These are phyloP conservation scores for Silene conica DNA, from an alignment of 148 eudicot species.

Conservation along the genomic window DNA sequence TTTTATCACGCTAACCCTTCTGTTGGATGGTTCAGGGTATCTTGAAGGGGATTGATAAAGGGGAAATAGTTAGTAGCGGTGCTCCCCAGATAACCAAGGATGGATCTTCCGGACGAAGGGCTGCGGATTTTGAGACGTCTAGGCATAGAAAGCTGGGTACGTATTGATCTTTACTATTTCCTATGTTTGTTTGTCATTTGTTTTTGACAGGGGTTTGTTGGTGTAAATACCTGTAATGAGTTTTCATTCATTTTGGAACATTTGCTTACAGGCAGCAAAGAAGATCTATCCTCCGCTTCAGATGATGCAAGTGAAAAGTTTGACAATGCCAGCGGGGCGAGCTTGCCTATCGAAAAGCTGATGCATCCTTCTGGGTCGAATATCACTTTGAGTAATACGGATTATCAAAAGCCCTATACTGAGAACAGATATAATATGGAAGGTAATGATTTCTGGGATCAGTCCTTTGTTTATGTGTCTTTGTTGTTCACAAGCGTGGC, in stretches of 20 bases:
- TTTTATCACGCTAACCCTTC: slow-evolving; percentile 19
- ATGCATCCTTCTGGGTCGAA: slow-evolving; percentile 31
- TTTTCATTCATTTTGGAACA: slow-evolving; percentile 15
- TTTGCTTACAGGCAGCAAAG: slow-evolving; percentile 56
- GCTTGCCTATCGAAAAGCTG: slow-evolving; percentile 38
- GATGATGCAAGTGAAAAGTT: slow-evolving; percentile 48
- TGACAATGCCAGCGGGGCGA: slow-evolving; percentile 39
- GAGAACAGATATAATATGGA: slow-evolving; percentile 33
- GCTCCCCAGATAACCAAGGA: slow-evolving; percentile 80
- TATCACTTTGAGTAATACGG: slow-evolving; percentile 28
- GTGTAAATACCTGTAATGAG: slow-evolving; percentile 11
- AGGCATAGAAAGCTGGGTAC: slow-evolving; percentile 69
- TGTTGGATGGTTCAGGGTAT: slow-evolving; percentile 45
- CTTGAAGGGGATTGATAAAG: slow-evolving; percentile 84
- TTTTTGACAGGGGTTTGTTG: background rate
- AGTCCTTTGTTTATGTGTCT: background rate
- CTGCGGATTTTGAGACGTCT: slow-evolving; percentile 51
- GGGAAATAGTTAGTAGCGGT: slow-evolving; percentile 80
- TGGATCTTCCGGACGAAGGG: slow-evolving; percentile 56
- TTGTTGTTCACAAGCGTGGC: background rate
- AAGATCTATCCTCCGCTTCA: slow-evolving; percentile 44
- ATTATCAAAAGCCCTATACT: slow-evolving; percentile 32
- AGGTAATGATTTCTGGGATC: slow-evolving; percentile 33
- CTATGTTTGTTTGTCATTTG: background rate
- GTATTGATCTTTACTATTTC: background rate